phyloP scores from a whole-genome alignment of 495 filamentous ascomycete genomes.

The Podospora pseudocomata region DNA sequence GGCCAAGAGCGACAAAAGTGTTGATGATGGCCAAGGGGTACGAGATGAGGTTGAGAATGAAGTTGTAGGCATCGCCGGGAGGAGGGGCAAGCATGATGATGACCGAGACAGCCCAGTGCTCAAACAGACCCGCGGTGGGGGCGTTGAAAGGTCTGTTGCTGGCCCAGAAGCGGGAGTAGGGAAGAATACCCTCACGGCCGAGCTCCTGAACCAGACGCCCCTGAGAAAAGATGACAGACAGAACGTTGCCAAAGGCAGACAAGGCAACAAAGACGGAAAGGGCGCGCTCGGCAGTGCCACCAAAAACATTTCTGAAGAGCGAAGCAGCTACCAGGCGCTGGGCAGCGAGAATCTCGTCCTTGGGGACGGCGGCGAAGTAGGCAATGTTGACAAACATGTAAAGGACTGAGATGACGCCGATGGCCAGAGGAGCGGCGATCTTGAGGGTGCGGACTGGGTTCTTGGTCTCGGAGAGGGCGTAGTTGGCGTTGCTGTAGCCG shows the following conservation, averaged over 20 bases:
- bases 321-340: conserved; percentile 59
- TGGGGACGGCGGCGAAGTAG: conserved; percentile 66
- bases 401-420: conserved; percentile 56
- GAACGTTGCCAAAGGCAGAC: conserved; percentile 68
- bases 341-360: conserved; percentile 57
- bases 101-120: conserved; percentile 58
- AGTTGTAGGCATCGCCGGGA: conserved; percentile 62
- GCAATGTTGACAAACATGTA: conserved; percentile 71
- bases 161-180: conserved; percentile 59
- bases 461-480: conserved; percentile 59
- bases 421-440: conserved; percentile 60
- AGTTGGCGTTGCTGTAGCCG: conserved; percentile 61
- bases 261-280: conserved; percentile 69
- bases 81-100: conserved; percentile 62
- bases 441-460: conserved; percentile 61
- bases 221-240: conserved; percentile 67
- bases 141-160: conserved; percentile 63
- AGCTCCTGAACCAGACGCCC: conserved; percentile 63
- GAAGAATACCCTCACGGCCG: conserved; percentile 61
- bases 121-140: conserved; percentile 57
- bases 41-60: conserved; percentile 58
- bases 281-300: conserved; percentile 51
- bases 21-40: conserved; percentile 61
- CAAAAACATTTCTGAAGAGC: conserved; percentile 67
- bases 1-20: conserved; percentile 53